phyloP scores from a whole-genome alignment of 2,329 filamentous ascomycete species.

The Helminthosporium solani region DNA sequence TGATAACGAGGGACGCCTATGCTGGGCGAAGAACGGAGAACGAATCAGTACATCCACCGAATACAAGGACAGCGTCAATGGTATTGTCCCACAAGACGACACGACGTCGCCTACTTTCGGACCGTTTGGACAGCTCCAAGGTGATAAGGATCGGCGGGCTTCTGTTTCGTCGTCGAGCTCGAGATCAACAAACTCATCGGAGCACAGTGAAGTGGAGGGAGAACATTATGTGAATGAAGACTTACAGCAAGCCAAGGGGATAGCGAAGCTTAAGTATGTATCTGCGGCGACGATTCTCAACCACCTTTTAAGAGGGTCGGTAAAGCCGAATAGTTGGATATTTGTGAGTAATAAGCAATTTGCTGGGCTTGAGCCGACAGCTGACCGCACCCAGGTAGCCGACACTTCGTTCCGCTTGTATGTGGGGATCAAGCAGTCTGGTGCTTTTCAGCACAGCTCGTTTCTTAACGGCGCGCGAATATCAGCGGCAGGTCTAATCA shows the following conservation, averaged over 20 bases:
- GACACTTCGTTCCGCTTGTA: slow-evolving; percentile 85
- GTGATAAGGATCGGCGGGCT: slow-evolving; percentile 14
- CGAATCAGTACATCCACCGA: slow-evolving; percentile 73
- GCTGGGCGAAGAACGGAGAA: slow-evolving; percentile 81
- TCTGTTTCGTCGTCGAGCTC: slow-evolving; percentile 26
- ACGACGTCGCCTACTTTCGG: slow-evolving; percentile 45
- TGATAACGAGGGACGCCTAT: slow-evolving; percentile 71
- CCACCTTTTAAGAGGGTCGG: slow-evolving; percentile 73
- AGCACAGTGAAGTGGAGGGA: slow-evolving; percentile 60
- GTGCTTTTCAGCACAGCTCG: slow-evolving; percentile 87
- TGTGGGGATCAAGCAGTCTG: slow-evolving; percentile 84
- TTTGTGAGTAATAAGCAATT: slow-evolving; percentile 60
- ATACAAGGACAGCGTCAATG: slow-evolving; percentile 78
- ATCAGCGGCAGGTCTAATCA: slow-evolving; percentile 79
- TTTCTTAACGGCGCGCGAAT: slow-evolving; percentile 84
- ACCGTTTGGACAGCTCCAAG: slow-evolving; percentile 24
- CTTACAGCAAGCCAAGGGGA: slow-evolving; percentile 61
- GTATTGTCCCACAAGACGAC: slow-evolving; percentile 49
- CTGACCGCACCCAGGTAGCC: slow-evolving; percentile 52
- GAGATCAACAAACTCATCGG: slow-evolving; percentile 43
- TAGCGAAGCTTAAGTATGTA: slow-evolving; percentile 64
- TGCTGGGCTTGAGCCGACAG: neutral
- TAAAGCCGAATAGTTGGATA: slow-evolving; percentile 89
- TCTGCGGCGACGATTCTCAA: slow-evolving; percentile 74
- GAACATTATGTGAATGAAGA: slow-evolving; percentile 66